phyloP scores from a whole-genome alignment of 768 basidiomycete species.

The Pleurotus cornucopiae region DNA sequence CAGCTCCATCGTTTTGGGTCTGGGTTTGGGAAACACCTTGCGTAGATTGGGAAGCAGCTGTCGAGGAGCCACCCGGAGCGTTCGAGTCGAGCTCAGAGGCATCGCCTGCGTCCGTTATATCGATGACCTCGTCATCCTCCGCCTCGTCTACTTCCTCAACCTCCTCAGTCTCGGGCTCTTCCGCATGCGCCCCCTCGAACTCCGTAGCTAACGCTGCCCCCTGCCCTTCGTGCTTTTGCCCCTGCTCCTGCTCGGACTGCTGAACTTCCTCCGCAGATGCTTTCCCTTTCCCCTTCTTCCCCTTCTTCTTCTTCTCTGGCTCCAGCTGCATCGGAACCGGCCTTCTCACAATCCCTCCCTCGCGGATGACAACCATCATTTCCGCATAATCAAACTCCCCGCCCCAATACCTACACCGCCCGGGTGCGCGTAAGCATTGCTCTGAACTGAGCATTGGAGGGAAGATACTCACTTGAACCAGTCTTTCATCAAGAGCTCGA shows the following conservation, averaged over 20 bases:
- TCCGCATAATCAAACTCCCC: slow-evolving; percentile 28
- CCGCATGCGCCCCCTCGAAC: neutral
- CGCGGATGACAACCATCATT: slow-evolving; percentile 31
- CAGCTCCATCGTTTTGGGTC: neutral
- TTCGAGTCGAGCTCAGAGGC: neutral
- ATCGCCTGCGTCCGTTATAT: neutral
- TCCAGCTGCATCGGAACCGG: neutral
- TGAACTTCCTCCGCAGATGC: neutral
- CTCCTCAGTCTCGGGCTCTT: neutral
- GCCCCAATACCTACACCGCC: slow-evolving; percentile 39
- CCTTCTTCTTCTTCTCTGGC: neutral
- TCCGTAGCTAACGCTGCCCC: neutral
- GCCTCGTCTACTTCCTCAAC: too few species aligned
- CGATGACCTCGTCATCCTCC: neutral
- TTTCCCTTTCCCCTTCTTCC: neutral
- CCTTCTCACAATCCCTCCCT: slow-evolving; percentile 34
- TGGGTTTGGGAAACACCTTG: neutral
- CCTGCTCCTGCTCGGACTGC: neutral
- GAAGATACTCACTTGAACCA: slow-evolving; percentile 40
- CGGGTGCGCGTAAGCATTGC: neutral
- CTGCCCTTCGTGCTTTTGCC: neutral
- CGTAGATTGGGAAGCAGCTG: too few species aligned
- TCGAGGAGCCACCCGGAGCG: too few species aligned
- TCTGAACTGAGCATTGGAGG: neutral
- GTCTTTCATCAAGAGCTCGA: slow-evolving; percentile 22